Percentiles rank a stretch among this genome's conserved stretches.
Evolutionary conservation across 805 yeast genomes (phyloP).

Genomic region (Hanseniaspora lindneri): DNA sequence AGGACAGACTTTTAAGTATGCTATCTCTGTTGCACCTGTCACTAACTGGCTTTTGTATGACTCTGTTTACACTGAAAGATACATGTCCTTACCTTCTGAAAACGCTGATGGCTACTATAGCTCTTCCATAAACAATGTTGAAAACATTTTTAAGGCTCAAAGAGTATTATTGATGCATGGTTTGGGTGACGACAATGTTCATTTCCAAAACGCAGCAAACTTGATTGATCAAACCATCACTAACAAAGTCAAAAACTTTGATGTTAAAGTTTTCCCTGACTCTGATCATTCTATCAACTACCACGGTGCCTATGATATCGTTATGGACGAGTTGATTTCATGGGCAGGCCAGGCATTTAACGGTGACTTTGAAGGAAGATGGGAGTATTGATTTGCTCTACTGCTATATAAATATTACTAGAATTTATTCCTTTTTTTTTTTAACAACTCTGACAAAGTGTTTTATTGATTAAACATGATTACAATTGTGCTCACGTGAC

Average conservation of each 20-base stretch:
- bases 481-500: no score
- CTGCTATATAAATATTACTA: not conserved
- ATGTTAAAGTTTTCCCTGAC: conserved; percentile 69
- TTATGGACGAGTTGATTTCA: conserved; percentile 50
- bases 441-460: no score
- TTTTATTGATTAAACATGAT: not conserved
- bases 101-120: conserved; percentile 52
- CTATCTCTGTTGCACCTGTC: conserved; percentile 95
- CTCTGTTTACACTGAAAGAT: conserved; percentile 87
- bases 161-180: conserved; percentile 90
- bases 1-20: conserved; percentile 66
- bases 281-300: conserved; percentile 61
- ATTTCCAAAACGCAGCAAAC: conserved; percentile 76
- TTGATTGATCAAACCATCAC: conserved; percentile 64
- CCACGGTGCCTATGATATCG: conserved; percentile 61
- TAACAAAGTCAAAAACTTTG: conserved; percentile 70
- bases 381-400: not conserved
- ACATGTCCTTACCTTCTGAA: conserved; percentile 71
- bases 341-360: conserved; percentile 57
- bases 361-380: conserved; percentile 33
- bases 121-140: conserved; percentile 46
- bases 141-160: conserved; percentile 41
- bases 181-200: conserved; percentile 95
- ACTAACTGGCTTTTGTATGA: conserved; percentile 90
- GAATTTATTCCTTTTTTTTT: not conserved